Evolutionary conservation across 1,284 basidiomycete genomes (phyloP), one percentile per base, ranked within the genome.

Genomic region (Puccinia triticina): DNA sequence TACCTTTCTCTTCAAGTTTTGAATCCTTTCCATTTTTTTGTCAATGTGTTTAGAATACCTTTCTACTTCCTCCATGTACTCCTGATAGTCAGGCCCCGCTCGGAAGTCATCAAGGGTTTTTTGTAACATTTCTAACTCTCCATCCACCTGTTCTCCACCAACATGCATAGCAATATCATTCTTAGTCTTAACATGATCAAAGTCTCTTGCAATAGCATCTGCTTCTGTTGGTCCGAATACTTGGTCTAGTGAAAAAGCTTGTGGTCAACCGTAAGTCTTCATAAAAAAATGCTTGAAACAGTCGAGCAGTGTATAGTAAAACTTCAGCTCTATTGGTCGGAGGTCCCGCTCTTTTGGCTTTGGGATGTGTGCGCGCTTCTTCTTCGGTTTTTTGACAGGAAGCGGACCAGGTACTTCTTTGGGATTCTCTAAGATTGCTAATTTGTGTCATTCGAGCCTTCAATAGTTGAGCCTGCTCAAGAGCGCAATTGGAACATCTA

Each of bases 401-500:
- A 16, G 26, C n/a, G 29, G 4, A 34, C 26, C 1, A 21, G 37
- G 59, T 18, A 34, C 3, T 29, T 11, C 26, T 10, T 34, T 16
- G 4, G 59, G 59, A 18, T 61, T 12, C 1, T 61, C 16, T 32
- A 69, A n/a, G 4, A 29, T 18, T 1, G 46, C 46, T 46, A 1
- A 69, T 43, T 2, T n/a, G 0, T 32, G 2, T 40, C 66, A 69
- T 48, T 26, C 16, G 12, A n/a, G 3, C 16, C 21, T 43, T 23
- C 18, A 69, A 23, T 4, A 12, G 12, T 23, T 69, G 23, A 26
- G 66, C 66, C 21, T 69, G 26, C 23, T 69, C 40, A 26, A 5
- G 37, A 1, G 21, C 5, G n/a, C 66, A 69, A 29, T 69, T 69
- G 10, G 66, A 69, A n/a, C 66, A 69, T 43, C 46, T 69, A 32